Evolutionary conservation across 176 grass and related monocot genomes (phyloP).

Genomic region (Pontederia paniculata): DNA sequence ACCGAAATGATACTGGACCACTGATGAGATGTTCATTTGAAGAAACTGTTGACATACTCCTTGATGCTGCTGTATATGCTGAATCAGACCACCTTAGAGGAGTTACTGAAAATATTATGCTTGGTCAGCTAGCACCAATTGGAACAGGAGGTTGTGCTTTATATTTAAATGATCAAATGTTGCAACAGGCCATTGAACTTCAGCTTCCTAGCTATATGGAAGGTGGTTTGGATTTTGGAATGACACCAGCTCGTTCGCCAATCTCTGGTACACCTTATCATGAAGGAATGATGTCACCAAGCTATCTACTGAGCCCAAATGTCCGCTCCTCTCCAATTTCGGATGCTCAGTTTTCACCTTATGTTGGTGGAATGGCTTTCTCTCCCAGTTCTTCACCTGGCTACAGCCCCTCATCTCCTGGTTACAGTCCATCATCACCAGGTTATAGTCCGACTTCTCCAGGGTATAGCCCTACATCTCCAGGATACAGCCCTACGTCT

Average conservation of each 20-base stretch:
- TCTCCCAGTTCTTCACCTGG: constrained; percentile 68
- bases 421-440: constrained; percentile 59
- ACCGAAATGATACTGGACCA: constrained; percentile 83
- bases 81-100: constrained; percentile 84
- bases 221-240: constrained; percentile 48
- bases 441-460: constrained; percentile 41
- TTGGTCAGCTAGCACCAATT: constrained; percentile 87
- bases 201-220: constrained; percentile 84
- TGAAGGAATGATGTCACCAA: constrained; percentile 98
- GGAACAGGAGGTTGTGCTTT: constrained; percentile 70
- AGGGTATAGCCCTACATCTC: constrained; percentile 16
- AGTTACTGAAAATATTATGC: constrained; percentile 94
- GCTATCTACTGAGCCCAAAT: constrained; percentile 80
- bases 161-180: constrained; percentile 90
- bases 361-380: constrained; percentile 83
- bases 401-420: constrained; percentile 62
- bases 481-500: constrained; percentile 9
- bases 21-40: constrained; percentile 95
- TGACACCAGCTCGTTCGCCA: constrained; percentile 68
- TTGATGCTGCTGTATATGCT: constrained; percentile 82
- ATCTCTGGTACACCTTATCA: constrained; percentile 72
- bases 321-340: constrained; percentile 80
- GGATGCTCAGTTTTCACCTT: constrained; percentile 85
- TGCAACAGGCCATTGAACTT: constrained; percentile 94
- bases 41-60: constrained; percentile 91